Percentiles rank a stretch among this genome's conserved stretches.
Conservation (phyloP, 2,329 filamentous ascomycete species). For the Calonectria pseudoturangicola region DNA sequence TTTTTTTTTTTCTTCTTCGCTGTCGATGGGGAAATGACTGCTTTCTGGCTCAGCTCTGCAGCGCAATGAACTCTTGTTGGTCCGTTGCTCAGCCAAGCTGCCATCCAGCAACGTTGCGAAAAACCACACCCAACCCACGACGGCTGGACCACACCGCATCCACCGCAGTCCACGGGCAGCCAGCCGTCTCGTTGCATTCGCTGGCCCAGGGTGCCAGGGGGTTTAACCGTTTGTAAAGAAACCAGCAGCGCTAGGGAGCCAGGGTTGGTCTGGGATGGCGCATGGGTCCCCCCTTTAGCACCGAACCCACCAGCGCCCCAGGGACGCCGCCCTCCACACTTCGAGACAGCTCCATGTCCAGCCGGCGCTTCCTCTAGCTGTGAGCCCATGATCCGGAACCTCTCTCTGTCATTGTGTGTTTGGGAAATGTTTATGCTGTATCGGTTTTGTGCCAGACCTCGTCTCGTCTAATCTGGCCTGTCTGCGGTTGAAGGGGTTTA, state of each 20-base stretch:
- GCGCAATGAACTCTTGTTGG: conserved; percentile 19
- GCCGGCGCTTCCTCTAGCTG: conserved; percentile 54
- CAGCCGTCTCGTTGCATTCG: conserved; percentile 43
- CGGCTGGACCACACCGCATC: conserved; percentile 51
- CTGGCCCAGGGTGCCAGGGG: conserved; percentile 39
- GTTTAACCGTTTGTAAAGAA: conserved; percentile 39
- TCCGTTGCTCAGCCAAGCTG: conserved; percentile 21
- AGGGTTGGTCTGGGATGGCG: conserved; percentile 45
- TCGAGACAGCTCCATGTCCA: conserved; percentile 58
- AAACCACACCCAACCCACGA: conserved; percentile 34
- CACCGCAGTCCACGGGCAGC: conserved; percentile 51
- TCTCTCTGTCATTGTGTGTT: conserved; percentile 51
- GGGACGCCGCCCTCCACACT: conserved; percentile 51
- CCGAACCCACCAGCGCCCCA: conserved; percentile 45
- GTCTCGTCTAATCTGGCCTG: conserved; percentile 29
- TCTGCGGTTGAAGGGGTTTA: conserved; percentile 28
- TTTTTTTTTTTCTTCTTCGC: neutral
- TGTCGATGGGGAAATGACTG: neutral
- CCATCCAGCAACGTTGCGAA: conserved; percentile 31
- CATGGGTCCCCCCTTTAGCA: conserved; percentile 52
- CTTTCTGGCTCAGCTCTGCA: neutral
- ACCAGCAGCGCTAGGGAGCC: conserved; percentile 45
- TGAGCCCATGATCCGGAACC: conserved; percentile 49
- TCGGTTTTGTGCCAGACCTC: conserved; percentile 35
- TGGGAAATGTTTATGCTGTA: conserved; percentile 46